Conservation (phyloP, 495 filamentous ascomycete species). For the Aspergillus carlsbadensis region DNA sequence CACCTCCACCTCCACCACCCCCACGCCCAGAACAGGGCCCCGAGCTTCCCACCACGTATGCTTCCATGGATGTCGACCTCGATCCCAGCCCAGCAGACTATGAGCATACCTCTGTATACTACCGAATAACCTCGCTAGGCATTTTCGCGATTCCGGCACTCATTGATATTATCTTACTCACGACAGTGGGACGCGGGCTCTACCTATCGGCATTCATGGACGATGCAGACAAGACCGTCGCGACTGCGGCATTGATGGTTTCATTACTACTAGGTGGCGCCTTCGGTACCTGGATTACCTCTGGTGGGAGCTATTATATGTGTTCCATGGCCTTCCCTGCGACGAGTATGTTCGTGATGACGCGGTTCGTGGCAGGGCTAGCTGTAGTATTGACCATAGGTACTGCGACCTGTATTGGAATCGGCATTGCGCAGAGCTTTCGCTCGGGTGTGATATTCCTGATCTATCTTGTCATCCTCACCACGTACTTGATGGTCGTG, state of each 20-base stretch:
- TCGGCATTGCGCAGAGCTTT: constrained; percentile 12
- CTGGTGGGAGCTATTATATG: constrained; percentile 17
- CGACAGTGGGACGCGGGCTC: constrained; percentile 16
- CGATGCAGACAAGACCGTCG: constrained; percentile 14
- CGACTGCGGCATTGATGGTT: constrained; percentile 16
- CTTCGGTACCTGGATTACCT: constrained; percentile 19
- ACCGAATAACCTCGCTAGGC: constrained; percentile 13
- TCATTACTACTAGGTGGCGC: constrained; percentile 17
- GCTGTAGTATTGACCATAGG: constrained; percentile 6
- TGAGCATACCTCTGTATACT: constrained; percentile 6
- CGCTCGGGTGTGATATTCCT: constrained; percentile 15
- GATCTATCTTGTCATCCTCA: constrained; percentile 16
- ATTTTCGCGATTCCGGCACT: constrained; percentile 18
- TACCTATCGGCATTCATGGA: constrained; percentile 20
- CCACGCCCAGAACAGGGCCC: constrained; percentile 12
- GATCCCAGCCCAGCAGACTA: constrained; percentile 11
- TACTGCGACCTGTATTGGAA: constrained; percentile 8
- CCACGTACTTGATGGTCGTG: constrained; percentile 15
- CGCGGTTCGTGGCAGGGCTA: constrained; percentile 16
- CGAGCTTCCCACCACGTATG: constrained; percentile 18
- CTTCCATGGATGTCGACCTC: constrained; percentile 19
- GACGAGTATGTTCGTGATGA: constrained; percentile 20
- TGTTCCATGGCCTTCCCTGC: constrained; percentile 20
- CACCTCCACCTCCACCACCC: constrained; percentile 12
- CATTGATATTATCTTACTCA: constrained; percentile 16